These are phyloP conservation scores for Ceratobasidium sp. DNA, from an alignment of 1,284 basidiomycete genomes.

Conservation along the genomic window DNA sequence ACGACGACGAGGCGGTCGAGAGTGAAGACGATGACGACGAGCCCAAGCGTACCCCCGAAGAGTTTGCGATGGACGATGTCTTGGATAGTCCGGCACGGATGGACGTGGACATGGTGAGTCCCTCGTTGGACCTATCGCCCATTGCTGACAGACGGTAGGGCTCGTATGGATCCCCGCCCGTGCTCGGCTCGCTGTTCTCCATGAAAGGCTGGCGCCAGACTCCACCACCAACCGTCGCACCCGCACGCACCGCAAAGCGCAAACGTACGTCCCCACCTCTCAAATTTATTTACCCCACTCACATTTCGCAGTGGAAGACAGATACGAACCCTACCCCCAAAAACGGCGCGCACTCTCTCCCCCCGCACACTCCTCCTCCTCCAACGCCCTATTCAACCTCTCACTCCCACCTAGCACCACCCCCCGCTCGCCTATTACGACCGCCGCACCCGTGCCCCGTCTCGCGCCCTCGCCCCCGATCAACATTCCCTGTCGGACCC, in stretches of 20 bases:
- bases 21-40: slow-evolving; percentile 38
- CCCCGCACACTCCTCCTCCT: slow-evolving; percentile 31
- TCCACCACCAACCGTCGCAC: slow-evolving; percentile 38
- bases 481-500: slow-evolving; percentile 19
- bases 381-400: slow-evolving; percentile 20
- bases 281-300: not conserved
- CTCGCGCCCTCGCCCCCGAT: slow-evolving; percentile 22
- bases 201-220: slow-evolving; percentile 41
- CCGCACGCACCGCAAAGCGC: slow-evolving; percentile 39
- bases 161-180: slow-evolving; percentile 37
- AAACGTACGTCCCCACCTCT: slow-evolving; percentile 37
- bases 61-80: slow-evolving; percentile 30
- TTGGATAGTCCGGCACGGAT: slow-evolving; percentile 40
- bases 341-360: slow-evolving; percentile 41
- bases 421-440: slow-evolving; percentile 40
- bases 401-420: slow-evolving; percentile 21
- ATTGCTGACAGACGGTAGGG: not conserved
- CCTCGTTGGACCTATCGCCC: not conserved
- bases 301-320: slow-evolving; percentile 36
- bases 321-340: slow-evolving; percentile 42
- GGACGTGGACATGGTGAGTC: slow-evolving; percentile 40
- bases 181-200: slow-evolving; percentile 24
- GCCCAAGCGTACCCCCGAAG: slow-evolving; percentile 29
- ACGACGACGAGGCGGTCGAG: slow-evolving; percentile 38
- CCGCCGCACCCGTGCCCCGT: slow-evolving; percentile 24